Evolutionary conservation across 1,284 basidiomycete genomes (phyloP).

Genomic region (Tilletia walkeri): DNA sequence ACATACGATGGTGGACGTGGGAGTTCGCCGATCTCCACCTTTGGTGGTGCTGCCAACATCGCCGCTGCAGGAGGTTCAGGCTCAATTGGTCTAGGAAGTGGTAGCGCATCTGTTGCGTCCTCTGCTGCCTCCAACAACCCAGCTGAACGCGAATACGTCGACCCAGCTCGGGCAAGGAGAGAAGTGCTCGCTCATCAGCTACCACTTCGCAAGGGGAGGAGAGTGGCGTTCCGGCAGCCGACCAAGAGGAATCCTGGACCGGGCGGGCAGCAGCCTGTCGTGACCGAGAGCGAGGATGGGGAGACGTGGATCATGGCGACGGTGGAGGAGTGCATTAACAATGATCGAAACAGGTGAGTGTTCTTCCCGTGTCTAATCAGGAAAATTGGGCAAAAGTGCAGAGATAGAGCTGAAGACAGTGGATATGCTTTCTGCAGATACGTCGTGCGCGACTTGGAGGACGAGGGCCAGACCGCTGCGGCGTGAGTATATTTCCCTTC

Average conservation of each 20-base stretch:
- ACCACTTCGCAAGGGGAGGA: constrained; percentile 34
- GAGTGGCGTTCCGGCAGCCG: constrained; percentile 43
- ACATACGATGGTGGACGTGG: not conserved
- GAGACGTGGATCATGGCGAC: constrained; percentile 48
- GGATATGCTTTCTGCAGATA: constrained; percentile 18
- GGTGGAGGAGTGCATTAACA: constrained; percentile 39
- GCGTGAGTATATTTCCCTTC: not conserved
- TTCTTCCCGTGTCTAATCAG: not conserved
- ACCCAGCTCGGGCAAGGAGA: constrained; percentile 31
- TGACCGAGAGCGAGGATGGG: constrained; percentile 29
- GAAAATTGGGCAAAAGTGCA: not conserved
- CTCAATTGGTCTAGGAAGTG: not conserved
- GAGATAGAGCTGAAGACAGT: too few relatives aligned
- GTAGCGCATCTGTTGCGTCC: not conserved
- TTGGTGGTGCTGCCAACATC: not conserved
- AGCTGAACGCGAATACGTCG: constrained; percentile 20
- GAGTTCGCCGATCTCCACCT: constrained; percentile 4
- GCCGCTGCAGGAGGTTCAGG: not conserved
- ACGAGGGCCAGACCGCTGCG: constrained; percentile 19
- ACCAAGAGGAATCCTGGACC: constrained; percentile 18
- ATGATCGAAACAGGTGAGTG: constrained; percentile 34
- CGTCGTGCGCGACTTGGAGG: constrained; percentile 40
- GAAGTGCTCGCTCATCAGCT: constrained; percentile 31
- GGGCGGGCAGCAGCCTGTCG: not conserved
- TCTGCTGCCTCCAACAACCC: not conserved